Conservation (phyloP, 192 early-diverging fungal species). For the Coemansia sp. region DNA sequence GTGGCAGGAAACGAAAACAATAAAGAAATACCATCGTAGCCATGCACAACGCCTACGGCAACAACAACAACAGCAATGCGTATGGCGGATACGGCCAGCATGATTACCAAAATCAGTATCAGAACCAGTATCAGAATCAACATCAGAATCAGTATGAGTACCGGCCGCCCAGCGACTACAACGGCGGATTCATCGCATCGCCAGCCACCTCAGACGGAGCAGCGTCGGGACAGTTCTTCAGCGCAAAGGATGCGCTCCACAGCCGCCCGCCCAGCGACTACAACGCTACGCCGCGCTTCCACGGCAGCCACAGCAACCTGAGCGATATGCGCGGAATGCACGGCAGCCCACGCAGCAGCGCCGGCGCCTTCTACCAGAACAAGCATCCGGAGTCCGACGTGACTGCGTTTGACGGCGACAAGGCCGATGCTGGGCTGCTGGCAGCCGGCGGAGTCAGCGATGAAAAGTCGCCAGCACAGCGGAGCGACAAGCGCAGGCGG, state of each 20-base stretch:
- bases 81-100: neutral
- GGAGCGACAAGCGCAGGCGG: conserved; percentile 9
- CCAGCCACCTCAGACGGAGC: neutral
- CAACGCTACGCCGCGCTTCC: neutral
- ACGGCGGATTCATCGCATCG: neutral
- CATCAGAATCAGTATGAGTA: neutral
- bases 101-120: neutral
- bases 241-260: neutral
- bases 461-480: conserved; percentile 22
- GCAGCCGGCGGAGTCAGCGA: neutral
- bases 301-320: neutral
- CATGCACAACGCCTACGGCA: neutral
- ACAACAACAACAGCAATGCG: neutral
- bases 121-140: neutral
- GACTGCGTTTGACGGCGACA: conserved; percentile 15
- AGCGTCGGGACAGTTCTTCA: conserved; percentile 13
- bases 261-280: neutral
- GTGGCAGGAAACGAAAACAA: neutral
- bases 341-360: neutral
- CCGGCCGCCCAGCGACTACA: conserved; percentile 12
- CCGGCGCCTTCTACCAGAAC: conserved; percentile 11
- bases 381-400: conserved; percentile 21
- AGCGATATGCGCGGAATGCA: neutral
- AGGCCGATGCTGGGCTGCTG: conserved; percentile 4
- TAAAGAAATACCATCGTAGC: neutral